phyloP scores from a whole-genome alignment of 148 eudicot genomes.

The Arbutus unedo region DNA sequence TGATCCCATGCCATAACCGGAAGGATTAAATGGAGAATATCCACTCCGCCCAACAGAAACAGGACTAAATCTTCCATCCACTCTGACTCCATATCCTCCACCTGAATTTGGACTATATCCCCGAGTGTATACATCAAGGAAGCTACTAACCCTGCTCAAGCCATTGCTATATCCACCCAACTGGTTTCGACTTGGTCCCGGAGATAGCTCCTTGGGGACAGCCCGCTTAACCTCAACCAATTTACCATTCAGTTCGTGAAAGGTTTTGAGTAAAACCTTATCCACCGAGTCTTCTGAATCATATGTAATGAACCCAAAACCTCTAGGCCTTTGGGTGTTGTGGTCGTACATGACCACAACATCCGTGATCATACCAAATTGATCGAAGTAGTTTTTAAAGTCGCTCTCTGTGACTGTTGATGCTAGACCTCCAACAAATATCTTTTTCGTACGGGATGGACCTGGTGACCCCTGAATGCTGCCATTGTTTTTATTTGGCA shows the following conservation, averaged over 20 bases:
- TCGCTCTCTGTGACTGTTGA: slow-evolving; percentile 87
- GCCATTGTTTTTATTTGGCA: slow-evolving; percentile 45
- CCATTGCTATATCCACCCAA: slow-evolving; percentile 49
- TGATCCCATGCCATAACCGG: slow-evolving; percentile 48
- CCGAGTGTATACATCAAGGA: slow-evolving; percentile 59
- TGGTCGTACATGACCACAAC: slow-evolving; percentile 98
- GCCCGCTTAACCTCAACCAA: slow-evolving; percentile 97
- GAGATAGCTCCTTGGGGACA: slow-evolving; percentile 87
- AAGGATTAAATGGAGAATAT: slow-evolving; percentile 53
- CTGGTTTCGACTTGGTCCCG: slow-evolving; percentile 57
- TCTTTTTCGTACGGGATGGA: slow-evolving; percentile 77
- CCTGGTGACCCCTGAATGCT: slow-evolving; percentile 69
- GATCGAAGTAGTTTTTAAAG: slow-evolving; percentile 82
- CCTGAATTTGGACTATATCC: slow-evolving; percentile 50
- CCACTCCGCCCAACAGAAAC: slow-evolving; percentile 54
- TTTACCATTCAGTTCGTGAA: slow-evolving; percentile 91
- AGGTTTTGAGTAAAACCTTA: slow-evolving; percentile 58
- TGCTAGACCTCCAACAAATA: slow-evolving; percentile 92
- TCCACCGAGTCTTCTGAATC: slow-evolving; percentile 95
- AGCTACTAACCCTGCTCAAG: slow-evolving; percentile 50
- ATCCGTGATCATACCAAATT: slow-evolving; percentile 85
- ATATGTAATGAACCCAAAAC: slow-evolving; percentile 90
- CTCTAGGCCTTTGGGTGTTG: slow-evolving; percentile 95
- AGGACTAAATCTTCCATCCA: slow-evolving; percentile 66
- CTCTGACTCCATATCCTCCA: slow-evolving; percentile 56